Evolutionary conservation across 73 alveolate species (phyloP), one percentile per base, ranked within the genome.

Genomic region (Paramecium tetraurelia): DNA sequence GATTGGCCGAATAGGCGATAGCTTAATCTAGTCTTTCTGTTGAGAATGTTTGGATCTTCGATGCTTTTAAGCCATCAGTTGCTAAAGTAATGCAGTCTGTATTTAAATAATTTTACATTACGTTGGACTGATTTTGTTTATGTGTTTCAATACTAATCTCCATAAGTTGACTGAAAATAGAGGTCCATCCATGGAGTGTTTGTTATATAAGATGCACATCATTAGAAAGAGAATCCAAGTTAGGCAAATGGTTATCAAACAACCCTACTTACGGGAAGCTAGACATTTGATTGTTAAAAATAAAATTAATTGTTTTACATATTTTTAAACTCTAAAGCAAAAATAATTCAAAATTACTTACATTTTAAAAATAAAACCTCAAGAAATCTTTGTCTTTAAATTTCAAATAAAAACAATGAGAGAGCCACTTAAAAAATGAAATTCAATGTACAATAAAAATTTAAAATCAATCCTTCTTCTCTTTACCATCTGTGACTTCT

Each of bases 131-230:
- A 33, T 75, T 75, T 36, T 75, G 68, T 75, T 75, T 33, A 18
- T 33, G 46, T 9, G 38, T 75, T 75, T 75, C 38, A 41, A 75
- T 75, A n/a, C 58, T 38, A 35, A 75, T 21, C 27, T 75, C 87
- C 87, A 75, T 75, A 22, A 75, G 58, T 75, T 75, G 21, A 38
- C 68, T 38, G 14, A 75, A 75, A 29, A 75, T 38, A 3, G 58
- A 18, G 9, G 87, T 75, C 87, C 87, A 75, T 75, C 87, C 87
- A n/a, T 75, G 21, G 21, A 63, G 84, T 63, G 46, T 63, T 33
- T 63, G 31, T 22, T 63, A 31, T 22, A 63, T 63, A 27, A 63
- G 41, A 63, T 63, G 84, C 2, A 63, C 46, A 33, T 63, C 84
- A 63, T 63, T 27, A 63, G 21, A 63, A 12, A 63, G 46, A 31